Conservation (phyloP, 2,329 filamentous ascomycete species). For the Colletotrichum filicis region DNA sequence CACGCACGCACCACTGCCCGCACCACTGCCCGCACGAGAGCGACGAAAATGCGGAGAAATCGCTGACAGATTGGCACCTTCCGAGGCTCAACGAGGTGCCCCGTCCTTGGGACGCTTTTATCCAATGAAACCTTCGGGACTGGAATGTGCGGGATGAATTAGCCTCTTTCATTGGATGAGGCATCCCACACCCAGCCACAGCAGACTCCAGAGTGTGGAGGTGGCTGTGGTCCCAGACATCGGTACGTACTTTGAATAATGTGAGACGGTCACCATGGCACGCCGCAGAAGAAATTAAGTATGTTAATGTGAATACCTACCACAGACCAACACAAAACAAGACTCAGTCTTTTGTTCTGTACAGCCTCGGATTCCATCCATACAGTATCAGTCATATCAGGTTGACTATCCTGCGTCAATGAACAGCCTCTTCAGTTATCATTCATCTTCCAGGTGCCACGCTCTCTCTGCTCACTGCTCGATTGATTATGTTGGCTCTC, state of each 20-base stretch:
- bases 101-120: not conserved
- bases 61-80: not conserved
- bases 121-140: not conserved
- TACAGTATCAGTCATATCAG: too few species aligned
- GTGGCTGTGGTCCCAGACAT: not conserved
- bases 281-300: not conserved
- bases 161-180: not conserved
- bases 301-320: too few species aligned
- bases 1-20: not conserved
- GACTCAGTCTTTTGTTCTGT: too few species aligned
- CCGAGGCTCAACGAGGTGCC: not conserved
- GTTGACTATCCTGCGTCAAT: too few species aligned
- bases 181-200: not conserved
- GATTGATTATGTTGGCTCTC: too few species aligned
- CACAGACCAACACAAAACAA: too few species aligned
- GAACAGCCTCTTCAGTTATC: too few species aligned
- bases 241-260: not conserved
- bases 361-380: too few species aligned
- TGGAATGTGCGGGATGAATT: not conserved
- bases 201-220: not conserved
- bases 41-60: slow-evolving; percentile 28
- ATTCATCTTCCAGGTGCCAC: too few species aligned
- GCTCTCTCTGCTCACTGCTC: too few species aligned
- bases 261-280: not conserved
- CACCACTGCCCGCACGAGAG: not conserved